Conservation (phyloP, 163 green algal genomes). For the Chlamydomonas reinhardtii region DNA sequence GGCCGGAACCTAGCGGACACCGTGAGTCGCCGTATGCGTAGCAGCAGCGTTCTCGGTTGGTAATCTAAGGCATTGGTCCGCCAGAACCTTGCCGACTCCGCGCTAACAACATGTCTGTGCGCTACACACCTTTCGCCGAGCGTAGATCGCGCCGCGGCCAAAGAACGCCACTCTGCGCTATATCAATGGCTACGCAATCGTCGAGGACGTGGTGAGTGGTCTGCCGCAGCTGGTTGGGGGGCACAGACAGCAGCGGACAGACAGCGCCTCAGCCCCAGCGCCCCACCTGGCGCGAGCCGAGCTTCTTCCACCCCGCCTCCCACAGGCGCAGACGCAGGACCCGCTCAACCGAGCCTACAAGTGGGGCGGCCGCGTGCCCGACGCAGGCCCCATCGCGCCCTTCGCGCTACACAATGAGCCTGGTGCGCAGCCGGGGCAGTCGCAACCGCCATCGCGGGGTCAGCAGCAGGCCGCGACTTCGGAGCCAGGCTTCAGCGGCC, state of each 20-base stretch:
- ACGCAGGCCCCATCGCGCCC: not conserved
- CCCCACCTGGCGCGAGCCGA: not conserved
- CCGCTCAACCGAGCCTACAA: conserved; percentile 27
- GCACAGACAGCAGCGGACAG: no score
- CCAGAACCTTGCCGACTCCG: no score
- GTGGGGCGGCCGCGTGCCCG: conserved; percentile 2
- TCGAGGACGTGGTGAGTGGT: conserved; percentile 6
- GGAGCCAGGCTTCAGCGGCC: conserved; percentile 1
- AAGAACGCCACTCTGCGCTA: conserved; percentile 18
- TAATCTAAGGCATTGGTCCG: no score
- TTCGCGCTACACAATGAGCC: conserved; percentile 15
- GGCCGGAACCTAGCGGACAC: not conserved
- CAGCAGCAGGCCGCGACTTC: not conserved
- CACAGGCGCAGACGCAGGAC: not conserved
- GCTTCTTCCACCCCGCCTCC: not conserved
- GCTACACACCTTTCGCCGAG: not conserved
- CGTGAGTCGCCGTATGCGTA: not conserved
- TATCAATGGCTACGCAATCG: conserved; percentile 9
- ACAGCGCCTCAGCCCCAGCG: no score
- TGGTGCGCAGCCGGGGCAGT: not conserved
- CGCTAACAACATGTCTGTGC: not conserved
- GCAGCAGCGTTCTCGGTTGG: no score
- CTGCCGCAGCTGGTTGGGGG: no score
- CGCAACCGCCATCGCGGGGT: not conserved
- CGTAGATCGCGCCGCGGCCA: conserved; percentile 8